Percentiles rank a stretch among this genome's conserved stretches.
phyloP scores from a whole-genome alignment of 2,329 filamentous ascomycete species.

The Cercospora beticola region DNA sequence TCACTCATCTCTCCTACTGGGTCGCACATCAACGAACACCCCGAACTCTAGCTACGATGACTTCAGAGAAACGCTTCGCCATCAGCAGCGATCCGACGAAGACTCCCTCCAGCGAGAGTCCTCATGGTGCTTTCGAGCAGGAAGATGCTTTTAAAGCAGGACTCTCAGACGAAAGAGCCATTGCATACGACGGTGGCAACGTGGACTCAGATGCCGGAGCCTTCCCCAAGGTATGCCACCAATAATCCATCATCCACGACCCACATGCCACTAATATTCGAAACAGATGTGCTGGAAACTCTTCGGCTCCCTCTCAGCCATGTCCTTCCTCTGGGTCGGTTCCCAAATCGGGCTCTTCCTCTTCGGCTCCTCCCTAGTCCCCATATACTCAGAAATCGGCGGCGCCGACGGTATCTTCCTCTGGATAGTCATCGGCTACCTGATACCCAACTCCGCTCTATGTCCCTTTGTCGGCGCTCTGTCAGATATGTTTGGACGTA shows the following conservation, averaged over 20 bases:
- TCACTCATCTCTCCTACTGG: background rate
- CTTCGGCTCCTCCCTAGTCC: slow-evolving; percentile 43
- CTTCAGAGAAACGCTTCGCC: background rate
- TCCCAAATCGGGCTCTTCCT: slow-evolving; percentile 59
- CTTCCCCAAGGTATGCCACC: background rate
- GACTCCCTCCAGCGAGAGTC: background rate
- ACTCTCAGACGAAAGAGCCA: background rate
- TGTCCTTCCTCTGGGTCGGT: slow-evolving; percentile 61
- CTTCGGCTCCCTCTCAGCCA: slow-evolving; percentile 46
- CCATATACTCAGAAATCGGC: slow-evolving; percentile 61
- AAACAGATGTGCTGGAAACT: slow-evolving; percentile 16
- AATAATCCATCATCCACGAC: background rate
- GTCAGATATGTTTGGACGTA: slow-evolving; percentile 63
- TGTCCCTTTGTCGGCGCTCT: slow-evolving; percentile 66
- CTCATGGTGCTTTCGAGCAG: background rate
- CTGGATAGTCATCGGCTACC: slow-evolving; percentile 54
- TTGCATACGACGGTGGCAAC: background rate
- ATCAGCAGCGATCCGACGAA: background rate
- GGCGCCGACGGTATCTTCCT: slow-evolving; percentile 48
- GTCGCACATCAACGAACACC: background rate
- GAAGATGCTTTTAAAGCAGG: background rate
- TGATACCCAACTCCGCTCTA: slow-evolving; percentile 57
- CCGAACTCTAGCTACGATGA: background rate
- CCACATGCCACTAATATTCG: background rate
- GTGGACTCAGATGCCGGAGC: background rate